phyloP scores from a whole-genome alignment of 2,329 filamentous ascomycete species.

The Arachnomyces sp. region DNA sequence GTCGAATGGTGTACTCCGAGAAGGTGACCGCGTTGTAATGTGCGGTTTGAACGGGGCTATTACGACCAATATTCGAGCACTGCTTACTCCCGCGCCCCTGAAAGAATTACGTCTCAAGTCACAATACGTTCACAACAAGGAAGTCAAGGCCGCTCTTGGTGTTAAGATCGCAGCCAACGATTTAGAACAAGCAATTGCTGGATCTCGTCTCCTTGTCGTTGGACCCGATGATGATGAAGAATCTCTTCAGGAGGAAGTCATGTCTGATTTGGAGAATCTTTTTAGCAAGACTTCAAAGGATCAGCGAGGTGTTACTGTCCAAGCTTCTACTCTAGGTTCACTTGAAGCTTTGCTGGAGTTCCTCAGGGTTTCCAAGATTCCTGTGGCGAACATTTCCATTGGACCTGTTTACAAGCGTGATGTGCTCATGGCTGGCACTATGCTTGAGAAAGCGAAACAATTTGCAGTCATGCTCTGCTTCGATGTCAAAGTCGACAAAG shows the following conservation, averaged over 20 bases:
- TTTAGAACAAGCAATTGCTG: conserved; percentile 90
- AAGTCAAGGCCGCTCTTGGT: conserved; percentile 95
- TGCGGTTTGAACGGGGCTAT: conserved; percentile 97
- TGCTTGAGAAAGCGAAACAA: conserved; percentile 92
- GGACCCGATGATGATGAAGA: conserved; percentile 94
- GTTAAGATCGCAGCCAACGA: conserved; percentile 97
- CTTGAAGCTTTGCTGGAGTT: conserved; percentile 95
- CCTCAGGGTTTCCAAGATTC: conserved; percentile 91
- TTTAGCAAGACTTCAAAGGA: conserved; percentile 87
- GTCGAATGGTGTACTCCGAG: conserved; percentile 87
- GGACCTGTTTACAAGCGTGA: conserved; percentile 97
- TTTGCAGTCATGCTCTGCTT: conserved; percentile 99
- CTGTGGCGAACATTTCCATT: conserved; percentile 93
- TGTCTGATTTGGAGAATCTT: conserved; percentile 84
- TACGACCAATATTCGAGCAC: conserved; percentile 85
- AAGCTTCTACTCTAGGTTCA: conserved; percentile 94
- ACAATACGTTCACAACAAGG: conserved; percentile 96
- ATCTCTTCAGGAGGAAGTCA: conserved; percentile 92
- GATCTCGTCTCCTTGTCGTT: conserved; percentile 87
- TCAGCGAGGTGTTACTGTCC: conserved; percentile 89
- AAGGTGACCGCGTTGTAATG: conserved; percentile 89
- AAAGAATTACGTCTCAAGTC: conserved; percentile 94
- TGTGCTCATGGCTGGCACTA: conserved; percentile 85
- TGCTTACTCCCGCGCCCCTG: conserved; percentile 85
- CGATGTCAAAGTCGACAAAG: conserved; percentile 98